Evolutionary conservation across 768 basidiomycete genomes (phyloP), one percentile per base, ranked within the genome.

Genomic region (Pholiota microspora): DNA sequence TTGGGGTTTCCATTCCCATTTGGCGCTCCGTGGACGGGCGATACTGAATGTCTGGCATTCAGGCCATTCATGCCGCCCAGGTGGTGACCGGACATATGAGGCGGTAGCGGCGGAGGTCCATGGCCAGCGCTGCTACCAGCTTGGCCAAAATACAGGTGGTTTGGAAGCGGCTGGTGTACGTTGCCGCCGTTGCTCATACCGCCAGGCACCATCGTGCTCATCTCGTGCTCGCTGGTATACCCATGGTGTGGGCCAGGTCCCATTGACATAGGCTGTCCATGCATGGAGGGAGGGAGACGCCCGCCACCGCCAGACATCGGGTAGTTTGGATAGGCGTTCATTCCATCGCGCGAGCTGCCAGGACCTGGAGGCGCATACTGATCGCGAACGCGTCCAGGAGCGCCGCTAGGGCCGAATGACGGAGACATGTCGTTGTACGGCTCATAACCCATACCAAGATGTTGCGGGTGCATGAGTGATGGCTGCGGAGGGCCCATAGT

Each of bases 141-240:
- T 31, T 67, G 67, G 10, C 71, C 69, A 58, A 71, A 72, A 60
- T 71, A 68, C 4, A 70, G 68, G 57, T 71, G 72, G 48, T 71
- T 66, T 4, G 65, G 65, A n/a, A 62, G 56, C 12, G 65, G 51
- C 46, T 69, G 69, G 28, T 65, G 65, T 12, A 67, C 64, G 42
- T 60, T 53, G 12, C 64, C 62, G 46, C 61, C 45, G 8, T 57
- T 52, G 13, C 28, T 49, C 32, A 57, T 53, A 15, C 57, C 59
- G 35, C 63, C 59, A 27, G 59, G 49, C 4, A 57, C 61, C 28
- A 62, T 61, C 2, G 57, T 40, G 32, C 59, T 56, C 58, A 68
- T 65, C 18, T 70, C 70, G 29, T 68, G 67, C 8, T 66, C 63
- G 7, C 51, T 45, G 9, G 62, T 54, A 38, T 64, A 69, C 29